phyloP scores from a whole-genome alignment of 1,139 yeast species.

The Scheffersomyces segobiensis region DNA sequence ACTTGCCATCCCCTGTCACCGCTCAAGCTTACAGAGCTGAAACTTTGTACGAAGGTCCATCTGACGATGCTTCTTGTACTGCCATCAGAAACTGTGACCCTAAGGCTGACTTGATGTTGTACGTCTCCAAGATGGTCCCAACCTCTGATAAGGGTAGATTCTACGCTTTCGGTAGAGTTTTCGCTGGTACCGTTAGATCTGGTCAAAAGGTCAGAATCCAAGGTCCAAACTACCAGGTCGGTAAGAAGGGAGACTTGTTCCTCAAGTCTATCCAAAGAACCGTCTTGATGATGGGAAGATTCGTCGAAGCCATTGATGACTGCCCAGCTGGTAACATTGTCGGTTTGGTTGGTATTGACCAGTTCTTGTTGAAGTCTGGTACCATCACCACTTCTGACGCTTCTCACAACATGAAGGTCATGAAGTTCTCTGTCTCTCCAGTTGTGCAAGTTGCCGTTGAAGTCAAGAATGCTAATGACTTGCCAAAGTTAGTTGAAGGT shows the following conservation, averaged over 20 bases:
- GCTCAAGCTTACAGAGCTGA: slow-evolving; percentile 99
- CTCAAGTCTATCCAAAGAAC: slow-evolving; percentile 98
- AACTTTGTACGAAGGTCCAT: slow-evolving; percentile 98
- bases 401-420: slow-evolving; percentile 99
- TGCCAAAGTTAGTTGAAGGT: slow-evolving; percentile 99
- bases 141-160: slow-evolving; percentile 99
- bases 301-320: slow-evolving; percentile 97
- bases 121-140: slow-evolving; percentile 99
- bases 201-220: slow-evolving; percentile 99
- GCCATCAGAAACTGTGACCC: slow-evolving; percentile 99
- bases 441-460: slow-evolving; percentile 99
- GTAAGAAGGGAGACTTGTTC: slow-evolving; percentile 97
- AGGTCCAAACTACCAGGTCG: slow-evolving; percentile 99
- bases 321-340: slow-evolving; percentile 99
- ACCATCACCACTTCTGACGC: slow-evolving; percentile 95
- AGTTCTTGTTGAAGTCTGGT: slow-evolving; percentile 99
- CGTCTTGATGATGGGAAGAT: slow-evolving; percentile 99
- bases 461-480: slow-evolving; percentile 98
- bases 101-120: slow-evolving; percentile 96
- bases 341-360: slow-evolving; percentile 99
- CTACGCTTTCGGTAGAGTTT: slow-evolving; percentile 99
- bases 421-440: slow-evolving; percentile 99
- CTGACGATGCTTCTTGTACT: slow-evolving; percentile 86
- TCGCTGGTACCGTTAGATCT: slow-evolving; percentile 98
- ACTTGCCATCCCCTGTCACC: slow-evolving; percentile 99